A percentile compares a stretch with the other conserved stretches of the same genome.
phyloP scores from a whole-genome alignment of 2,329 filamentous ascomycete species.

The Colletotrichum sansevieriae region DNA sequence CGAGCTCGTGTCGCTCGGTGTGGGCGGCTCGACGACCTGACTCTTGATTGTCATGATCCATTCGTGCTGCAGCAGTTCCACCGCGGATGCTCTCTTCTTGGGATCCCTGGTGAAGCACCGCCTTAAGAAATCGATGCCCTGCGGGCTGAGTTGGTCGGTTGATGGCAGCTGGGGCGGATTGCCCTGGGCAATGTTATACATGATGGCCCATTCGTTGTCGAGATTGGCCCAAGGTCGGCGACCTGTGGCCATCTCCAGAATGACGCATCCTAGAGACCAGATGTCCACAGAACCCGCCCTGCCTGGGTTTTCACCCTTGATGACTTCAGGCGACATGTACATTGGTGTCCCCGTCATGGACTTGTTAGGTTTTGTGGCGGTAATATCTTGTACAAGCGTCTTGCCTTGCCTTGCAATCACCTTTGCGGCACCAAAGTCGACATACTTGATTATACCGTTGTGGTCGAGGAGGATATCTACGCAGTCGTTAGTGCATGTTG shows the following conservation, averaged over 20 bases:
- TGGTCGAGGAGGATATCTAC: slow-evolving; percentile 94
- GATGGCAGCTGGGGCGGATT: slow-evolving; percentile 90
- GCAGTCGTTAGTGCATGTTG: slow-evolving; percentile 40
- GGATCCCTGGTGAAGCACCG: slow-evolving; percentile 91
- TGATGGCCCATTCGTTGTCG: slow-evolving; percentile 99
- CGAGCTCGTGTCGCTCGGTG: slow-evolving; percentile 68
- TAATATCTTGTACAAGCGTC: slow-evolving; percentile 78
- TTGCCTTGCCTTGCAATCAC: slow-evolving; percentile 95
- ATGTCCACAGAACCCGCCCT: slow-evolving; percentile 91
- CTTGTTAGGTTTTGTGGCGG: slow-evolving; percentile 77
- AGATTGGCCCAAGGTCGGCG: slow-evolving; percentile 93
- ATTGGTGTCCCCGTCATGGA: slow-evolving; percentile 98
- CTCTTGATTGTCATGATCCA: slow-evolving; percentile 81
- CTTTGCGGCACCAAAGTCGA: slow-evolving; percentile 98
- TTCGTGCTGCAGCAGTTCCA: slow-evolving; percentile 92
- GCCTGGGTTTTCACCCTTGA: slow-evolving; percentile 86
- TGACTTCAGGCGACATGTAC: slow-evolving; percentile 99
- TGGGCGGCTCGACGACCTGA: slow-evolving; percentile 74
- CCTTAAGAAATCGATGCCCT: slow-evolving; percentile 89
- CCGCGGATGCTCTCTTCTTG: slow-evolving; percentile 80
- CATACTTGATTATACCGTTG: slow-evolving; percentile 98
- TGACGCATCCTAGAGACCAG: slow-evolving; percentile 96
- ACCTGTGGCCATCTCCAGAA: slow-evolving; percentile 97
- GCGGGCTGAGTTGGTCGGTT: slow-evolving; percentile 83
- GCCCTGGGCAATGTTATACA: slow-evolving; percentile 99